phyloP scores from a whole-genome alignment of 305 asterid species.

The Coffea humblotiana region DNA sequence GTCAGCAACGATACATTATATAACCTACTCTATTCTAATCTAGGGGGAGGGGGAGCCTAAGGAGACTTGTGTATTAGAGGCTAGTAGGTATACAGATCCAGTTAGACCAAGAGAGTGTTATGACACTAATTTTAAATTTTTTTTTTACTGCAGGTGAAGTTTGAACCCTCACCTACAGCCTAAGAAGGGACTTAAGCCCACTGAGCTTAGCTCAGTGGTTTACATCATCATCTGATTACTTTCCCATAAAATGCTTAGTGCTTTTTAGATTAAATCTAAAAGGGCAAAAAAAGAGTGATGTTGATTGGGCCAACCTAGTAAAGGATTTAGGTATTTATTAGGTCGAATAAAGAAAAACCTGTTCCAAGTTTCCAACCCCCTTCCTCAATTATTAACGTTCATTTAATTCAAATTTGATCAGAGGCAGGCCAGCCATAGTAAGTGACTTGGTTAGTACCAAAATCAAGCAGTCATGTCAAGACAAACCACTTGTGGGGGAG shows the following conservation, averaged over 20 bases:
- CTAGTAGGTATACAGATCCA: no score
- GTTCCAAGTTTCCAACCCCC: not conserved
- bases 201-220: no score
- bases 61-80: no score
- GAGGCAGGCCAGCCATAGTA: not conserved
- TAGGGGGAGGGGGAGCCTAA: no score
- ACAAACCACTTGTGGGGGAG: not conserved
- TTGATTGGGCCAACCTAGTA: not conserved
- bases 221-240: not conserved
- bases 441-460: not conserved
- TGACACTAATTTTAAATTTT: no score
- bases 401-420: not conserved
- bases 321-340: not conserved
- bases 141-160: no score
- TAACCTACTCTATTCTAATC: no score
- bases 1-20: no score
- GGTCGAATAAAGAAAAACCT: not conserved
- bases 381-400: not conserved
- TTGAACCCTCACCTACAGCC: no score
- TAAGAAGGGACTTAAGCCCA: no score
- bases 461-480: not conserved
- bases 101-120: no score
- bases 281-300: not conserved
- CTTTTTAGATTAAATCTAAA: not conserved
- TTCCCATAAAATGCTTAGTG: not conserved